Conservation (phyloP, 345 rosid species). For the Brassica napus region Da-Ae NC_063434.1:9218001-9218500, state of each 20-base stretch:
- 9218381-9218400: background rate
- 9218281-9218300: constrained; percentile 79
- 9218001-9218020: constrained; percentile 31
- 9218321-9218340: constrained; percentile 56
- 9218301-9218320: constrained; percentile 70
- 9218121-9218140: constrained; percentile 16
- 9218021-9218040: constrained; percentile 36
- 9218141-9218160: constrained; percentile 22
- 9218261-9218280: constrained; percentile 93
- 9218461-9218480: constrained; percentile 76
- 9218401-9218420: constrained; percentile 1
- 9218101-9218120: constrained; percentile 30
- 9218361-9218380: background rate
- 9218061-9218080: background rate
- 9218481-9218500: constrained; percentile 9
- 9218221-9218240: constrained; percentile 43
- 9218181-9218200: constrained; percentile 44
- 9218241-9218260: constrained; percentile 70
- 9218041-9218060: constrained; percentile 13
- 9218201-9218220: constrained; percentile 23
- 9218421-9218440: constrained; percentile 60
- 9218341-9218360: constrained; percentile 40
- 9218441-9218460: constrained; percentile 86
- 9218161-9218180: constrained; percentile 44
- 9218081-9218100: background rate